These are phyloP conservation scores for Phytophthora palmivora DNA, from an alignment of 352 stramenopile genomes.

Conservation along the genomic window DNA sequence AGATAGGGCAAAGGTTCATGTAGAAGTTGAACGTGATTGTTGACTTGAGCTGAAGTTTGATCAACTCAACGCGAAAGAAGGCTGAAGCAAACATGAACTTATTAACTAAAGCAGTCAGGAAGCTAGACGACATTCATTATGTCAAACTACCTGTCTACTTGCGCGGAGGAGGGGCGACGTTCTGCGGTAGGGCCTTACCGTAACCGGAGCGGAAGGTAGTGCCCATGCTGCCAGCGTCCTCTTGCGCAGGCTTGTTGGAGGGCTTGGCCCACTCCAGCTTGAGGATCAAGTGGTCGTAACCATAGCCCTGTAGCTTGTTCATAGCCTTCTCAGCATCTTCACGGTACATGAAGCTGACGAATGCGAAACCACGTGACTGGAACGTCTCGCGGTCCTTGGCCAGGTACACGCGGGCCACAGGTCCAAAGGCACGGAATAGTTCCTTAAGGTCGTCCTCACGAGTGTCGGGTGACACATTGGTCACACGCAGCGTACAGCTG, in stretches of 20 bases:
- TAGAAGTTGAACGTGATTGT: slow-evolving; percentile 1
- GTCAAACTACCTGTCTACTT: slow-evolving; percentile 57
- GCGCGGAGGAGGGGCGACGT: slow-evolving; percentile 76
- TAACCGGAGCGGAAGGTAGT: slow-evolving; percentile 91
- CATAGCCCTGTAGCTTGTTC: slow-evolving; percentile 97
- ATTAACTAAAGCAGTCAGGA: slow-evolving; percentile 16
- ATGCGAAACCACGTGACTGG: slow-evolving; percentile 97
- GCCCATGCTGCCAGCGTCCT: slow-evolving; percentile 80
- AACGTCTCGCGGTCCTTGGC: slow-evolving; percentile 99
- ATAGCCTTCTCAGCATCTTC: slow-evolving; percentile 97
- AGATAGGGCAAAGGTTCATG: slow-evolving; percentile 9
- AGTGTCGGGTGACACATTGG: slow-evolving; percentile 99
- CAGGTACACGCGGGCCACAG: slow-evolving; percentile 97
- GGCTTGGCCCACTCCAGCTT: slow-evolving; percentile 99
- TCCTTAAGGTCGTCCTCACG: slow-evolving; percentile 98
- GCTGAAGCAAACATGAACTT: slow-evolving; percentile 14
- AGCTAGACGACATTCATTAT: slow-evolving; percentile 13
- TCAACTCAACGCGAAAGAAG: background rate
- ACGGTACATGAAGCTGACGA: slow-evolving; percentile 97
- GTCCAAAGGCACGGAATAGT: slow-evolving; percentile 97
- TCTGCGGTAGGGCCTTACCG: slow-evolving; percentile 89
- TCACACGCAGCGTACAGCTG: slow-evolving; percentile 96
- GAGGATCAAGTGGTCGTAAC: slow-evolving; percentile 99
- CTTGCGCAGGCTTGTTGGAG: slow-evolving; percentile 84
- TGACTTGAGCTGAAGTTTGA: background rate